Evolutionary conservation across 805 yeast species (phyloP).

Genomic region (Yarrowia sp.): DNA sequence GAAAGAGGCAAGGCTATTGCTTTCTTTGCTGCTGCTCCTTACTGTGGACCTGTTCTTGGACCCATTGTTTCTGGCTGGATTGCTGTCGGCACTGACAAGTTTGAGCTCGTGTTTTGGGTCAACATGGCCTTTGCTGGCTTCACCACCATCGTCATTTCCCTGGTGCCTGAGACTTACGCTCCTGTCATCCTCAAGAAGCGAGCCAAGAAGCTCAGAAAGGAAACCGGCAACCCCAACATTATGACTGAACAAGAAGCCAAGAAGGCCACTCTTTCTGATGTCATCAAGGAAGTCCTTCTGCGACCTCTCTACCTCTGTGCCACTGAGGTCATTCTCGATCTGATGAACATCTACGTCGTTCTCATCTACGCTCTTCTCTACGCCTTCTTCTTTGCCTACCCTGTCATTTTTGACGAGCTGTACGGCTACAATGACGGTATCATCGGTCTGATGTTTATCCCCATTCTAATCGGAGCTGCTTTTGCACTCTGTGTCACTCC

Average conservation of each 20-base stretch:
- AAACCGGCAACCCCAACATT: conserved; percentile 82
- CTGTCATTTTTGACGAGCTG: conserved; percentile 77
- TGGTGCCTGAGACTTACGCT: conserved; percentile 91
- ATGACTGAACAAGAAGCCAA: conserved; percentile 97
- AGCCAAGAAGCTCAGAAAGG: conserved; percentile 73
- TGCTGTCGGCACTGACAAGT: conserved; percentile 65
- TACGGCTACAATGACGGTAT: conserved; percentile 79
- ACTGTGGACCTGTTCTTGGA: conserved; percentile 91
- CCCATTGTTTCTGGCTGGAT: conserved; percentile 89
- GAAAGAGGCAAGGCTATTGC: conserved; percentile 91
- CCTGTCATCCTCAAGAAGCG: conserved; percentile 80
- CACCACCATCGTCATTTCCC: conserved; percentile 69
- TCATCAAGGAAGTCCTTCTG: conserved; percentile 69
- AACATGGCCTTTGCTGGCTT: conserved; percentile 91
- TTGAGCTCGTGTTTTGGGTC: conserved; percentile 83
- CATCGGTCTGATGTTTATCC: conserved; percentile 87
- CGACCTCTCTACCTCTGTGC: conserved; percentile 78
- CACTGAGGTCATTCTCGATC: conserved; percentile 84
- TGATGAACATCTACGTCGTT: conserved; percentile 85
- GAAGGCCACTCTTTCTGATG: conserved; percentile 69
- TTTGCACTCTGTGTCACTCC: conserved; percentile 80
- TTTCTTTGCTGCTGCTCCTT: conserved; percentile 89
- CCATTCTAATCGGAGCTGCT: conserved; percentile 85
- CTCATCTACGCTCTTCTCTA: conserved; percentile 87
- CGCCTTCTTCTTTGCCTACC: conserved; percentile 95